Evolutionary conservation across 176 grass and related monocot species (phyloP).

Genomic region (Typha latifolia): DNA sequence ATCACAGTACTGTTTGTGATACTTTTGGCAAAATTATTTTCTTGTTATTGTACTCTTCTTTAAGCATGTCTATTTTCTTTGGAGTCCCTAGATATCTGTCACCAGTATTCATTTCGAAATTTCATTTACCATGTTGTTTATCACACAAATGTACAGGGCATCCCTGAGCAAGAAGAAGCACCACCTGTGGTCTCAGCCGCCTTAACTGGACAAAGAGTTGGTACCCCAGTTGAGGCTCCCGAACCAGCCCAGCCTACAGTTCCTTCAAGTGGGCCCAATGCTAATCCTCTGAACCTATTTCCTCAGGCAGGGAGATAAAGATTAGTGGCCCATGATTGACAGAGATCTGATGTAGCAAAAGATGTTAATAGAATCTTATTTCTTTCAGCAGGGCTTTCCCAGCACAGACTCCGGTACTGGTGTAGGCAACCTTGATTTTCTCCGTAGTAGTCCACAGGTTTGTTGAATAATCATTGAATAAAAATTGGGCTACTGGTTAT

Average conservation of each 20-base stretch:
- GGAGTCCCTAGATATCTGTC: no score
- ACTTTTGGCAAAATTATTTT: no score
- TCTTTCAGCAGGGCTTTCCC: conserved; percentile 49
- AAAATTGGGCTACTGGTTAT: background rate
- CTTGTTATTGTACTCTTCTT: no score
- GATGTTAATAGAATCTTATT: background rate
- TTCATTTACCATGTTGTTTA: no score
- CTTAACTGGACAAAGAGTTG: conserved; percentile 37
- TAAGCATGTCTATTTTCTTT: no score
- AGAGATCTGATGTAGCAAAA: background rate
- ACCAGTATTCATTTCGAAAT: no score
- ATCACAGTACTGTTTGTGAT: no score
- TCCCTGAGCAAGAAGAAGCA: conserved; percentile 62
- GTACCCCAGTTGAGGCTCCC: conserved; percentile 23
- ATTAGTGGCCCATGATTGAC: background rate
- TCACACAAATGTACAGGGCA: conserved; percentile 40
- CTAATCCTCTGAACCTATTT: conserved; percentile 81
- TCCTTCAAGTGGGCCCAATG: conserved; percentile 62
- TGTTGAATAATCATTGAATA: background rate
- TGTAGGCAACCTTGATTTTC: conserved; percentile 50
- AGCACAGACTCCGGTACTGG: conserved; percentile 21
- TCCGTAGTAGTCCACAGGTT: conserved; percentile 71
- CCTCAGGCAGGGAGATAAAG: conserved; percentile 41
- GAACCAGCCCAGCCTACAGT: conserved; percentile 36
- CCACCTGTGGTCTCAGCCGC: conserved; percentile 43